These are phyloP conservation scores for Linanthus parryae DNA, from an alignment of 148 eudicot genomes.

Conservation along the genomic window DNA sequence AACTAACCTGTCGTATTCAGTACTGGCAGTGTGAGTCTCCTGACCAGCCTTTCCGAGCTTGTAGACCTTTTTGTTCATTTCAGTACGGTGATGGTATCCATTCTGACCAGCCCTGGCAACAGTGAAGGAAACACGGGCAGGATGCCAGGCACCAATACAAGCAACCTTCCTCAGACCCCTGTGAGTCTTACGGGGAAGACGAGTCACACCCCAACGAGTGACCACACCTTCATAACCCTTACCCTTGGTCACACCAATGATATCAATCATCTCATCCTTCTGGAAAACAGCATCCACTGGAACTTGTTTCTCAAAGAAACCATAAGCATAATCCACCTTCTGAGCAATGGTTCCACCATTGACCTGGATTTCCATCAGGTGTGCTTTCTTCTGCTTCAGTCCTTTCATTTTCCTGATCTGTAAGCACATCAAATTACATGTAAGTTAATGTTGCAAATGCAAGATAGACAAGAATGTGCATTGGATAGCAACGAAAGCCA, in stretches of 20 bases:
- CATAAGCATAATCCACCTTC: conserved; percentile 66
- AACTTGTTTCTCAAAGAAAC: conserved; percentile 62
- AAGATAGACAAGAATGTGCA: too few relatives aligned
- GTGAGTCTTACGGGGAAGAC: conserved; percentile 87
- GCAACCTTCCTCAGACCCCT: conserved; percentile 88
- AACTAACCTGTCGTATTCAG: conserved; percentile 83
- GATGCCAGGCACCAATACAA: conserved; percentile 88
- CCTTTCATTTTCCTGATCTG: conserved; percentile 75
- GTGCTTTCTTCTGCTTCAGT: conserved; percentile 74
- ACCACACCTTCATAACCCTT: conserved; percentile 91
- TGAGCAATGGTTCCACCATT: conserved; percentile 56
- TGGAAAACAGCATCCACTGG: conserved; percentile 71
- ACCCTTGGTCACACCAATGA: conserved; percentile 84
- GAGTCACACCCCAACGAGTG: conserved; percentile 85
- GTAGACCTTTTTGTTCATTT: conserved; percentile 75
- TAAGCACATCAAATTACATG: background rate
- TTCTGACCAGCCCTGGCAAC: conserved; percentile 87
- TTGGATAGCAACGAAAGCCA: too few relatives aligned
- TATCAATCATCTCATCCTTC: conserved; percentile 77
- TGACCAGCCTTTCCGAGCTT: conserved; percentile 64
- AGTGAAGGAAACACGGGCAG: conserved; percentile 82
- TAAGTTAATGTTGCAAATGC: too few relatives aligned
- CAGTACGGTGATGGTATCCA: conserved; percentile 83
- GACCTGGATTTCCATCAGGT: conserved; percentile 75
- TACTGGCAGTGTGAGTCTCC: conserved; percentile 51